Evolutionary conservation across 495 filamentous ascomycete species (phyloP), one percentile per base, ranked within the genome.

Genomic region (Paragyromitra xinjiangensis): DNA sequence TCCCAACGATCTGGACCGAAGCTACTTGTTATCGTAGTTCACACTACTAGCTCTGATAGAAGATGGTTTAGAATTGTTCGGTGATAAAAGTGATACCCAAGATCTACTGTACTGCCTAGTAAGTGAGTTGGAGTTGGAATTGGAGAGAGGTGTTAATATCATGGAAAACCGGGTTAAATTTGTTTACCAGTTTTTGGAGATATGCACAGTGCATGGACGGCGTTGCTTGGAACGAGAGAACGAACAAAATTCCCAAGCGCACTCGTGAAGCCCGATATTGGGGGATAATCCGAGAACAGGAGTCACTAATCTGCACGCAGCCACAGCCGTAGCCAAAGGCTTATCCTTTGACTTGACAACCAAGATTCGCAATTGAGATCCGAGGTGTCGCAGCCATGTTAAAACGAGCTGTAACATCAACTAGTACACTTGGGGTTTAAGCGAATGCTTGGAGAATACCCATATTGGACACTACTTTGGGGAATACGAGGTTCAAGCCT

Each of bases 281-380:
- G n/a, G 7, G 0, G 24, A 6, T 39, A 61, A 24, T 62, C 68
- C 56, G 63, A 71, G 68, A 51, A 19, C 19, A 14, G 6, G 11
- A 48, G 2, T 29, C 29, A 24, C 40, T 26, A 51, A 51, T 51
- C 7, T 56, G 24, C 53, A 56, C 2, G 26, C 1, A 19, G 64
- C 61, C 22, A 58, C 29, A 53, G 8, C 42, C 58, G 69, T 11
- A n/a, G 61, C 19, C 37, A 45, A 73, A 29, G 19, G 22, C 61
- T 73, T 58, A 62, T 64, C 68, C 39, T 70, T 71, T 19, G 53
- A 6, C 16, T 37, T 5, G 48, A 7, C 16, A 50, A 16, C 22
- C 58, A 73, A 64, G 61, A 37, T 14, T 48, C 37, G n/a, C 7
- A 11, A 22, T 39, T 55, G 63, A 71, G 69, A 12, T 34, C 26